A percentile compares a stretch with the other conserved stretches of the same genome.
Conservation (phyloP, 1,284 basidiomycete genomes). For the Irpex sp. region DNA sequence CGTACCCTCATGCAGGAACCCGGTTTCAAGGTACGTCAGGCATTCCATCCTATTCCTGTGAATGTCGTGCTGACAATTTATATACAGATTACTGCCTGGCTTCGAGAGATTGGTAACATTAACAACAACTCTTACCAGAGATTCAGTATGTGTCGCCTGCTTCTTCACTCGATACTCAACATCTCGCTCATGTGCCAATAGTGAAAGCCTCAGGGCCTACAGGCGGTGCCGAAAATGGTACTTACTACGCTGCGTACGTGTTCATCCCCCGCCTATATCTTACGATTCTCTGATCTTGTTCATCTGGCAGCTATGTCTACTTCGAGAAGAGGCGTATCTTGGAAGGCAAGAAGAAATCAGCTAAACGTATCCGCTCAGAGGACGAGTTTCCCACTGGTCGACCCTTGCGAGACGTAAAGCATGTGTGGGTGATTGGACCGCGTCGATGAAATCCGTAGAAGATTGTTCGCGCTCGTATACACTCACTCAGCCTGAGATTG, state of each 20-base stretch:
- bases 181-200: conserved; percentile 14
- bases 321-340: conserved; percentile 46
- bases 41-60: neutral
- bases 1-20: conserved; percentile 36
- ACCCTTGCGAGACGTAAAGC: neutral
- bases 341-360: conserved; percentile 45
- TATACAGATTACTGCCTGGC: conserved; percentile 39
- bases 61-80: no score
- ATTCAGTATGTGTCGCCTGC: conserved; percentile 35
- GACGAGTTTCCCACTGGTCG: conserved; percentile 20
- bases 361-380: conserved; percentile 36
- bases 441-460: no score
- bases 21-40: conserved; percentile 36
- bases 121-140: conserved; percentile 44
- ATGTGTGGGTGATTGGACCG: neutral
- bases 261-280: neutral
- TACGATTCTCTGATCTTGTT: neutral
- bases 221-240: conserved; percentile 39
- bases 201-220: conserved; percentile 39
- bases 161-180: neutral
- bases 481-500: no score
- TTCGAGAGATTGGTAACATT: conserved; percentile 42
- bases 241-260: conserved; percentile 41
- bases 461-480: no score
- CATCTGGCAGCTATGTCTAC: conserved; percentile 36